Evolutionary conservation across 2,329 filamentous ascomycete genomes (phyloP).

Genomic region (Pseudophaeomoniella oleicola): DNA sequence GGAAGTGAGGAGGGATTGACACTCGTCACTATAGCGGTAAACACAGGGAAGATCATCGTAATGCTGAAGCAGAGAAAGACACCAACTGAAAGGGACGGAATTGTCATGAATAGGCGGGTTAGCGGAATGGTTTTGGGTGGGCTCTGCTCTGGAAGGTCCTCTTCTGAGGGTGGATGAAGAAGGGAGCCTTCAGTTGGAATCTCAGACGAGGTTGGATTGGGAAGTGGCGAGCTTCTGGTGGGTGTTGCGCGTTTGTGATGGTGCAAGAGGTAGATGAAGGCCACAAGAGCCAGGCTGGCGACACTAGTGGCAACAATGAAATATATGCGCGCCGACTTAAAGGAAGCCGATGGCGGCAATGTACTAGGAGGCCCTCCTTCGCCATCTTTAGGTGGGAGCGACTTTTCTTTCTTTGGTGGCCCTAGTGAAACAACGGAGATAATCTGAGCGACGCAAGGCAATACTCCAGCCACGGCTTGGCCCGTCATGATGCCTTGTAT

Average conservation of each 20-base stretch:
- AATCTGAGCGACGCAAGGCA: conserved; percentile 80
- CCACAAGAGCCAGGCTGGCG: conserved; percentile 53
- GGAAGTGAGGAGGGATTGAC: conserved; percentile 46
- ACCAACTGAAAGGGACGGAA: conserved; percentile 62
- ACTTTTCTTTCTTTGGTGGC: conserved; percentile 20
- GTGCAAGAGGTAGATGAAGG: conserved; percentile 58
- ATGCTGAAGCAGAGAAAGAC: conserved; percentile 69
- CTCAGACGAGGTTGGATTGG: conserved; percentile 8
- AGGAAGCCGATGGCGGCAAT: conserved; percentile 29
- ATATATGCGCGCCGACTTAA: conserved; percentile 71
- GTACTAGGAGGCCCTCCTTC: conserved; percentile 7
- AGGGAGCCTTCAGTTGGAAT: conserved; percentile 5
- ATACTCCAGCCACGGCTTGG: conserved; percentile 79
- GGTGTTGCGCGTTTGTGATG: conserved; percentile 24
- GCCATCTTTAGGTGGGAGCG: conserved; percentile 10
- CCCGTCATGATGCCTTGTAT: conserved; percentile 94
- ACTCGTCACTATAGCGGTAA: conserved; percentile 55
- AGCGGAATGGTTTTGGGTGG: conserved; percentile 43
- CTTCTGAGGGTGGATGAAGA: conserved; percentile 4
- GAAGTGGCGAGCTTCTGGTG: conserved; percentile 4
- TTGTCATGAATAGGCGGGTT: conserved; percentile 54
- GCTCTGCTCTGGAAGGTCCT: conserved; percentile 8
- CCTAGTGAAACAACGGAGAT: conserved; percentile 59
- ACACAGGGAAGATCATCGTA: conserved; percentile 93
- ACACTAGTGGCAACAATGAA: conserved; percentile 77